Percentiles rank a stretch among this genome's conserved stretches.
Evolutionary conservation across 257 asterid genomes (phyloP).

Genomic region (Lithospermum erythrorhizon): DNA sequence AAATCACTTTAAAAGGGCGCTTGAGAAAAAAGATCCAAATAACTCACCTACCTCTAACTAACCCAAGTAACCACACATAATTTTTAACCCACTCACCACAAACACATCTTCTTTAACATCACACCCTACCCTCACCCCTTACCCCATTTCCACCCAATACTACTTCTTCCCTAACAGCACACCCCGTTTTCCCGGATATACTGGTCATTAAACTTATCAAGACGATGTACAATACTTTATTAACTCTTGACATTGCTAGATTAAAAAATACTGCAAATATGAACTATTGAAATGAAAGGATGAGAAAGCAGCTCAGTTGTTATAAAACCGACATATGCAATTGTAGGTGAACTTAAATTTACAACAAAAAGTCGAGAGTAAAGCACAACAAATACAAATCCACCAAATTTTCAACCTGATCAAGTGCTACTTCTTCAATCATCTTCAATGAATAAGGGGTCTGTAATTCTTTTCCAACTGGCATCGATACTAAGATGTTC

Average conservation of each 20-base stretch:
- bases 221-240: not conserved
- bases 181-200: too few species aligned
- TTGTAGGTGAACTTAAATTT: not conserved
- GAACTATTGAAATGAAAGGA: not conserved
- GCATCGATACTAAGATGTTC: slow-evolving; percentile 79
- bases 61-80: too few species aligned
- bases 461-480: slow-evolving; percentile 63
- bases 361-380: not conserved
- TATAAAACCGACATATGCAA: too few species aligned
- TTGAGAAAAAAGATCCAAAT: too few species aligned
- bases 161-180: too few species aligned
- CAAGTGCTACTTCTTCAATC: slow-evolving; percentile 57
- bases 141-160: too few species aligned
- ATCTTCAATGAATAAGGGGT: slow-evolving; percentile 63
- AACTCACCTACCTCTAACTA: too few species aligned
- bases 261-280: too few species aligned
- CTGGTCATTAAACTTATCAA: not conserved
- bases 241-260: not conserved
- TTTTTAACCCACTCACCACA: too few species aligned
- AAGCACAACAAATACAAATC: not conserved
- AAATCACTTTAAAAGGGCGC: too few species aligned
- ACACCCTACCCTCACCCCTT: too few species aligned
- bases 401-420: slow-evolving; percentile 38
- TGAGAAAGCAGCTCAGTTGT: not conserved
- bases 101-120: too few species aligned